Base-by-base conservation (phyloP, 192 early-diverging fungal genomes). In the Diversispora epigaea region DNA sequence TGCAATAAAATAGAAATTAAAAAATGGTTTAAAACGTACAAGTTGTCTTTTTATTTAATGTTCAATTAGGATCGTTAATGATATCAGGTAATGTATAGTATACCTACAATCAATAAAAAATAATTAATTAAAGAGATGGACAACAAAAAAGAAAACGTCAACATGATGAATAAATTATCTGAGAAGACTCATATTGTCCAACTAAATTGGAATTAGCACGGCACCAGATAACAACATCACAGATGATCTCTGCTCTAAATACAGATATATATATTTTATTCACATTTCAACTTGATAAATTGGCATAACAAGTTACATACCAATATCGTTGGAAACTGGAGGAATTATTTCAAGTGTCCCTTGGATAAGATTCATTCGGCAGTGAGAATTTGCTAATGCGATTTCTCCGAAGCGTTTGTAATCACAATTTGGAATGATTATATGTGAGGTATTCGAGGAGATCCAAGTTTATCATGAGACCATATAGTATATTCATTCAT, bases 1-100 rank as follows among this genome's bases (percentile, higher is more conserved):
- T 71, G 40, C 39, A 71, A 56, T 54, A 71, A 56, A 56, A 71
- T 46, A 43, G 19, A 32, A 32, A 43, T 56, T n/a, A n/a, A 19
- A 39, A 50, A 9, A 54, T n/a, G n/a, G n/a, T n/a, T n/a, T n/a
- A n/a, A n/a, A n/a, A n/a, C 17, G 54, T 70, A 12, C 40, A 44
- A 54, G 15, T 21, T 45, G 10, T 17, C n/a, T 50, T 69, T 69
- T n/a, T 55, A 69, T 46, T 65, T 65, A 25, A 40, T 10, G 4
- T 39, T 56, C 47, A 66, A 6, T 47, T 47, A 47, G 46, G 46
- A 47, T 47, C 46, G 11, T 47, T 3, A 47, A 25, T 22, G 17
- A 3, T 9, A 43, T 43, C 45, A 43, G 64, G 40, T 47, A 66
- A 21, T 1, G 40, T 3, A 66, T 19, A 66, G 32, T 1, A 3